phyloP scores from a whole-genome alignment of 129 eudicot species.

The Pittosporum tobira region DNA sequence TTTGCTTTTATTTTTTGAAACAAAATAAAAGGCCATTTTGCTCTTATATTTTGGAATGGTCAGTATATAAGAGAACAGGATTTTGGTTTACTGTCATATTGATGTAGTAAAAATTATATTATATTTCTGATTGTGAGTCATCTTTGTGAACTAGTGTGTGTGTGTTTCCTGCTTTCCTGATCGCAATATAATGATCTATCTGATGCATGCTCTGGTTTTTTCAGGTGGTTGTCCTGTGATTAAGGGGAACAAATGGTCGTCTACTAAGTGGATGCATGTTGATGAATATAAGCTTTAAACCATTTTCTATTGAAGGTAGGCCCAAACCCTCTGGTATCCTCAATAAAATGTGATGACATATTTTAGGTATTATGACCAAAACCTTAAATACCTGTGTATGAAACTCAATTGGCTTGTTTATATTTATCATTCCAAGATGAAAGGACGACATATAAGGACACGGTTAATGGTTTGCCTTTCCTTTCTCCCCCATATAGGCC shows the following conservation, averaged over 20 bases:
- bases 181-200: neutral
- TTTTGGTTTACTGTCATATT: slow-evolving; percentile 1
- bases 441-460: too few species aligned
- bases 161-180: neutral
- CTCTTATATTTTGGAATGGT: too few species aligned
- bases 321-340: too few species aligned
- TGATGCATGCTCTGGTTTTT: slow-evolving; percentile 8
- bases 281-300: slow-evolving; percentile 62
- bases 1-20: too few species aligned
- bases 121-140: neutral
- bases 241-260: slow-evolving; percentile 94
- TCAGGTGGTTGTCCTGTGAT: slow-evolving; percentile 96
- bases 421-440: too few species aligned
- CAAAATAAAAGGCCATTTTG: too few species aligned
- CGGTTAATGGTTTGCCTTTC: too few species aligned
- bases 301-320: slow-evolving; percentile 9
- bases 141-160: neutral
- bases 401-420: neutral
- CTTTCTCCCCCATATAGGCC: too few species aligned
- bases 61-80: slow-evolving; percentile 6
- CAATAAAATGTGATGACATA: too few species aligned
- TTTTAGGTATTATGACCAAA: too few species aligned
- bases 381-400: too few species aligned
- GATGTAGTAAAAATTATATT: neutral
- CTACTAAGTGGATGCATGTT: slow-evolving; percentile 95